phyloP scores from a whole-genome alignment of 1,284 basidiomycete species.

The Sporisorium iseilematis-ciliati region DNA sequence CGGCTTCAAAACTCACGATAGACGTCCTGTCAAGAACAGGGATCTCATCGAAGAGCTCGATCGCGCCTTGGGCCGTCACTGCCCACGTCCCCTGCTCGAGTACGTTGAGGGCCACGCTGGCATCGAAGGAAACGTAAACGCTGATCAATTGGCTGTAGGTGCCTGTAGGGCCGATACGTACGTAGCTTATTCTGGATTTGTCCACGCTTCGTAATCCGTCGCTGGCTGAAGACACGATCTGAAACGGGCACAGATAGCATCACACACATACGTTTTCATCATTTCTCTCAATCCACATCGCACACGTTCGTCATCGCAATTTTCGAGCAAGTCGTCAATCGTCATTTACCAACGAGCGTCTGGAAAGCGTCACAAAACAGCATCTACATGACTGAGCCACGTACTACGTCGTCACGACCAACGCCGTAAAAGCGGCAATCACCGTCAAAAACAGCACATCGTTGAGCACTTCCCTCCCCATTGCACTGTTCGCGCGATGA shows the following conservation, averaged over 20 bases:
- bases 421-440: conserved; percentile 20
- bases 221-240: conserved; percentile 1
- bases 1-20: conserved; percentile 73
- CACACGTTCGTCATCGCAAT: no score
- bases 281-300: no score
- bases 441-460: conserved; percentile 18
- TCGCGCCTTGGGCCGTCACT: conserved; percentile 17
- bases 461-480: not conserved
- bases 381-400: not conserved
- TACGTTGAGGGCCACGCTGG: conserved; percentile 81
- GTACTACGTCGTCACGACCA: conserved; percentile 18
- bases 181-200: conserved; percentile 72
- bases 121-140: conserved; percentile 80
- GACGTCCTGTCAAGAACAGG: conserved; percentile 77
- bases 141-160: conserved; percentile 72
- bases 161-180: not conserved
- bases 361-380: not conserved
- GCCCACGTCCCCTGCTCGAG: conserved; percentile 71
- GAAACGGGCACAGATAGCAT: no score
- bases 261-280: no score
- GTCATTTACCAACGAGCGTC: no score
- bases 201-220: no score
- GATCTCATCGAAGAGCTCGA: conserved; percentile 77
- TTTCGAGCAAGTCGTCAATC: no score
- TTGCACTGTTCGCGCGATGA: conserved; percentile 2